These are phyloP conservation scores for Sanghuangporus sanghuang DNA, from an alignment of 1,284 basidiomycete species.

Conservation along the genomic window DNA sequence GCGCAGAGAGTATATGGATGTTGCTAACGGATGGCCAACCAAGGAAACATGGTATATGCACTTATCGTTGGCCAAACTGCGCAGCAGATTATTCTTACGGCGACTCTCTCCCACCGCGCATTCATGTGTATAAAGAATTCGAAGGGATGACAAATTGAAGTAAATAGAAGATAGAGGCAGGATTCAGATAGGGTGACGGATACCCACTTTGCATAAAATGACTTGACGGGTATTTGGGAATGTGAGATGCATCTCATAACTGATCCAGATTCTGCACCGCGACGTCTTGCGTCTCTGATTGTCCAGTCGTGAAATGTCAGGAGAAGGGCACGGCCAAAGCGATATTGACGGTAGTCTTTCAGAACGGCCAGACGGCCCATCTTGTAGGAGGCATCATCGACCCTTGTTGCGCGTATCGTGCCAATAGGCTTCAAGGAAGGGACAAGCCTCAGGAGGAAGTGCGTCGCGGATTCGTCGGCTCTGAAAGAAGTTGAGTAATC, in stretches of 20 bases:
- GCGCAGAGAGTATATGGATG: too few species aligned
- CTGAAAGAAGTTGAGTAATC: background rate
- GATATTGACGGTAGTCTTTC: conserved; percentile 55
- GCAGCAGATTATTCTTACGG: too few species aligned
- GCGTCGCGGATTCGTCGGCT: conserved; percentile 24
- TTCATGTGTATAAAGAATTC: too few species aligned
- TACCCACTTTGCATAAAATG: background rate
- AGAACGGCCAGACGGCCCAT: conserved; percentile 65
- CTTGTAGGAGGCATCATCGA: conserved; percentile 32
- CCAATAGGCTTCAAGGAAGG: conserved; percentile 59
- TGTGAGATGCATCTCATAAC: background rate
- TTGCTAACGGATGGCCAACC: too few species aligned
- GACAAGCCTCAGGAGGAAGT: conserved; percentile 63
- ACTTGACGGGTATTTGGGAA: background rate
- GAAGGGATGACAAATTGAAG: background rate
- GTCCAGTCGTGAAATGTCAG: conserved; percentile 52
- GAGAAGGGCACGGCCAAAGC: conserved; percentile 46
- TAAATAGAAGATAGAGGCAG: background rate
- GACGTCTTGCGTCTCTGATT: background rate
- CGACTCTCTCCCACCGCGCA: too few species aligned
- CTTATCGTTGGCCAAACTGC: too few species aligned
- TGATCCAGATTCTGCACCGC: background rate
- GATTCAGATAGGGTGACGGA: background rate
- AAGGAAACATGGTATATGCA: too few species aligned
- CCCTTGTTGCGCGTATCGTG: conserved; percentile 29